A percentile compares a stretch with the other conserved stretches of the same genome.
Conservation (phyloP, 2,329 filamentous ascomycete species). For the Zymoseptoria brevis region DNA sequence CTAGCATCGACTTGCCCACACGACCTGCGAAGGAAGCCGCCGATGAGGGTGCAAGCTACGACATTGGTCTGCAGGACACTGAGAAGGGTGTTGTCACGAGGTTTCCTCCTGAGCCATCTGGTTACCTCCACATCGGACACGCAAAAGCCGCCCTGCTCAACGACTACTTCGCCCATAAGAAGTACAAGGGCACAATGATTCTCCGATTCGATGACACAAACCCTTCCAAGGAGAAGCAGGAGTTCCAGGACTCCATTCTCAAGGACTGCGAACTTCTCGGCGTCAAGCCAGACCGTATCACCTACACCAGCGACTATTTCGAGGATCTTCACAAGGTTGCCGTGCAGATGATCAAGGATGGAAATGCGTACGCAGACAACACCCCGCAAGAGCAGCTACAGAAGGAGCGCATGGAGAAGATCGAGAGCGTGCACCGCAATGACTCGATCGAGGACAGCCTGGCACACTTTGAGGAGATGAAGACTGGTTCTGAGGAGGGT, state of each 20-base stretch:
- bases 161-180: constrained; percentile 93
- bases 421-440: constrained; percentile 73
- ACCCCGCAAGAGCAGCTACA: constrained; percentile 86
- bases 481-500: constrained; percentile 70
- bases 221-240: constrained; percentile 92
- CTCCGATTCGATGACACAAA: constrained; percentile 97
- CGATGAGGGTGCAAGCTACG: constrained; percentile 76
- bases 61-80: constrained; percentile 75
- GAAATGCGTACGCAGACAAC: constrained; percentile 89
- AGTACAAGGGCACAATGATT: constrained; percentile 83
- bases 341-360: constrained; percentile 74
- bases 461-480: constrained; percentile 88
- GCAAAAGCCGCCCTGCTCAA: constrained; percentile 89
- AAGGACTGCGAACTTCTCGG: constrained; percentile 88
- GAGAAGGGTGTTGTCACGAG: constrained; percentile 85
- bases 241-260: constrained; percentile 88
- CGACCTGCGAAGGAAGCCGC: constrained; percentile 48
- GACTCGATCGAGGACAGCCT: constrained; percentile 74
- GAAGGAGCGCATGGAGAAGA: constrained; percentile 73
- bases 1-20: constrained; percentile 50
- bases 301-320: constrained; percentile 94
- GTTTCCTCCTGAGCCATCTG: constrained; percentile 92
- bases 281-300: constrained; percentile 76
- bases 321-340: constrained; percentile 82
- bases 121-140: constrained; percentile 92